These are phyloP conservation scores for Spathaspora arborariae DNA, from an alignment of 805 yeast genomes.

Conservation along the genomic window DNA sequence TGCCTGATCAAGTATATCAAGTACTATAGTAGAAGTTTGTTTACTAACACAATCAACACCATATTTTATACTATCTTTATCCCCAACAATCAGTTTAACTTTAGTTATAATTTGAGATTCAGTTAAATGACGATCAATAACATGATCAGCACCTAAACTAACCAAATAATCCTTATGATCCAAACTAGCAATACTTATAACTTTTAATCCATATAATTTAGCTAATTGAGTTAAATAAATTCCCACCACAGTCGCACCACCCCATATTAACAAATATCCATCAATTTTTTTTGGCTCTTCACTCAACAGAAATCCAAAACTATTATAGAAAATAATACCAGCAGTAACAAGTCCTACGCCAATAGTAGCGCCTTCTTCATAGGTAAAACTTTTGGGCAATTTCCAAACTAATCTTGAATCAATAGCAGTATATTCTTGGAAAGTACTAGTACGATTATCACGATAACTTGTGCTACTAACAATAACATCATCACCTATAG, in stretches of 20 bases:
- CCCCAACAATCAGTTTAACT: constrained; percentile 14
- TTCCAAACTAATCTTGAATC: constrained; percentile 46
- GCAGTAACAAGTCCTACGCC: constrained; percentile 50
- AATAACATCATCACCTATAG: constrained; percentile 36
- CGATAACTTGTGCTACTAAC: constrained; percentile 46
- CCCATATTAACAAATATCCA: constrained; percentile 39
- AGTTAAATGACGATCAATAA: constrained; percentile 31
- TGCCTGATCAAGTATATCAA: constrained; percentile 16
- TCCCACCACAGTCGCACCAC: constrained; percentile 47
- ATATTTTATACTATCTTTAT: constrained; percentile 22
- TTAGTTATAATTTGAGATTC: constrained; percentile 12
- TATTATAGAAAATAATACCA: constrained; percentile 19
- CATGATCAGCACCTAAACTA: constrained; percentile 24
- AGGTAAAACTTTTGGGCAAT: constrained; percentile 29
- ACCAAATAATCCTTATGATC: constrained; percentile 17
- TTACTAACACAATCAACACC: constrained; percentile 46
- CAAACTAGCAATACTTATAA: constrained; percentile 25
- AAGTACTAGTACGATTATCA: constrained; percentile 44
- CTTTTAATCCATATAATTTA: constrained; percentile 34
- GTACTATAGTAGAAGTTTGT: constrained; percentile 30
- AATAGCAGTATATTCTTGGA: constrained; percentile 42
- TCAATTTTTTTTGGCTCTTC: constrained; percentile 1
- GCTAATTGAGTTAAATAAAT: constrained; percentile 41
- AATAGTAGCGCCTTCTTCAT: constrained; percentile 41
- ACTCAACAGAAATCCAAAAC: constrained; percentile 13